Conservation (phyloP, 2,329 filamentous ascomycete genomes). For the Gliomastix tumulicola region DNA sequence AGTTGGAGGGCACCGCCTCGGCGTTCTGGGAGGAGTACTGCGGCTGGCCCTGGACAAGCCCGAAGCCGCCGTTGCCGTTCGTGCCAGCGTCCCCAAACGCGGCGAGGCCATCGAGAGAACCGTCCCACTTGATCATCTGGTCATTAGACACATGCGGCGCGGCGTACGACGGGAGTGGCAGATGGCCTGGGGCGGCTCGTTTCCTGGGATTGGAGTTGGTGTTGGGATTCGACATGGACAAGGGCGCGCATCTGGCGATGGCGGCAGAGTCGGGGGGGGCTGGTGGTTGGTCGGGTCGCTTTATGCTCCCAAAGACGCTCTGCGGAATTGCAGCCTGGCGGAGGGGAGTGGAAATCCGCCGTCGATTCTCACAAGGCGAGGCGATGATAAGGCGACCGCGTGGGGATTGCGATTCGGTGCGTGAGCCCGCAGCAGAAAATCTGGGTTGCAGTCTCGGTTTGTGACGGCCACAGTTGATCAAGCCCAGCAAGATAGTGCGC, state of each 20-base stretch:
- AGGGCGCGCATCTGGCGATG: neutral
- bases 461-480: no score
- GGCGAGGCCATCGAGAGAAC: conserved; percentile 21
- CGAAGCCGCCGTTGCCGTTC: conserved; percentile 25
- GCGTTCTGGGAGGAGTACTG: conserved; percentile 20
- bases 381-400: no score
- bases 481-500: no score
- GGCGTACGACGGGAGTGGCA: conserved; percentile 40
- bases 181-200: conserved; percentile 63
- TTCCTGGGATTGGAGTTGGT: conserved; percentile 53
- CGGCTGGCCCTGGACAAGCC: conserved; percentile 27
- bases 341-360: no score
- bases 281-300: no score
- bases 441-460: no score
- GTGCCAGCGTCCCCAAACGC: conserved; percentile 26
- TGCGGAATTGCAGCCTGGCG: no score
- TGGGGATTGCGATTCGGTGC: no score
- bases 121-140: conserved; percentile 39
- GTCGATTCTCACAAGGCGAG: no score
- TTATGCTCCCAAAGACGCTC: no score
- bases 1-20: conserved; percentile 35
- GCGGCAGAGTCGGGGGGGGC: no score
- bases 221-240: conserved; percentile 39
- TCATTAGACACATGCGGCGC: conserved; percentile 38
- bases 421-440: no score